Conservation (phyloP, 768 basidiomycete species). For the Amanita molliuscula region DNA sequence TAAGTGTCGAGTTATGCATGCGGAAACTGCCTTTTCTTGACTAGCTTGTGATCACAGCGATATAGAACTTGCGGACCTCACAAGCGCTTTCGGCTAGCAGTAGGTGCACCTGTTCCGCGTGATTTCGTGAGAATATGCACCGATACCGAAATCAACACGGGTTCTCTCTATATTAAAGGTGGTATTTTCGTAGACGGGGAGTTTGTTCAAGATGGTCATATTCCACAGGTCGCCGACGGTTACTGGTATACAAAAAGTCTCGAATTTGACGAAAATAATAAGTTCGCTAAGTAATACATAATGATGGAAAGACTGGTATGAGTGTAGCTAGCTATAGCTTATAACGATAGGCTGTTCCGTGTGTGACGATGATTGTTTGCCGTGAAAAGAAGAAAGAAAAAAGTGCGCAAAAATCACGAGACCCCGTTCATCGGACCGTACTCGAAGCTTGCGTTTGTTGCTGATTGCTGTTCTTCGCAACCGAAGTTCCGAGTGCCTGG, state of each 20-base stretch:
- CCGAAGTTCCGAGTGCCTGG: conserved; percentile 26
- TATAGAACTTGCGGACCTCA: conserved; percentile 32
- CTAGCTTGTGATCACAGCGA: conserved; percentile 24
- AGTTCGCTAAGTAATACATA: conserved; percentile 3
- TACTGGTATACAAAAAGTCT: conserved; percentile 14
- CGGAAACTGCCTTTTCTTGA: background rate
- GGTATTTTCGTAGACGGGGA: conserved; percentile 37
- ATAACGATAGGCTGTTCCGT: conserved; percentile 1
- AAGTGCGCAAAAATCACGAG: background rate
- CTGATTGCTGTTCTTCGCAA: conserved; percentile 17
- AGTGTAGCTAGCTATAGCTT: background rate
- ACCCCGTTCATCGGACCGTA: background rate
- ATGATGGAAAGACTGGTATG: background rate
- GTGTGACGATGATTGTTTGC: background rate
- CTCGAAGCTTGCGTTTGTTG: conserved; percentile 12
- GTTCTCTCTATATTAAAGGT: conserved; percentile 25
- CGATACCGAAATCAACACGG: conserved; percentile 32
- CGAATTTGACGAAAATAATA: conserved; percentile 4
- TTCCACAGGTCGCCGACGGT: conserved; percentile 31
- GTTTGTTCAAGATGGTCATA: conserved; percentile 18
- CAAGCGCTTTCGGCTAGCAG: conserved; percentile 39
- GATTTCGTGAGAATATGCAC: conserved; percentile 45
- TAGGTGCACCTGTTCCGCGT: conserved; percentile 47
- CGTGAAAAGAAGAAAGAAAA: background rate
- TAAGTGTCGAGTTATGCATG: conserved; percentile 19